Evolutionary conservation across 306 rosid species (phyloP).

Genomic region (Prunus dulcis): DNA sequence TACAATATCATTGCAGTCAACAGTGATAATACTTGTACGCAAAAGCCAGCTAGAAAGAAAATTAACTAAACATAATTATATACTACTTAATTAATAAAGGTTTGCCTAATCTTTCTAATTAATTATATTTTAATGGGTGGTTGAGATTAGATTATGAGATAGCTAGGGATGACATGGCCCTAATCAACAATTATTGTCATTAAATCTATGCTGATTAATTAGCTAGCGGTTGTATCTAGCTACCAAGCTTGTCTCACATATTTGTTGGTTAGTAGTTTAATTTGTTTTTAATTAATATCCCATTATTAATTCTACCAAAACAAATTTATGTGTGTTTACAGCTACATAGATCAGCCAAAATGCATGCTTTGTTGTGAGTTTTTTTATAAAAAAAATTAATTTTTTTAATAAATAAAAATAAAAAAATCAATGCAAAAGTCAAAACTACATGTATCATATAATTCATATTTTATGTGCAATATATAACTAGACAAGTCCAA

Average conservation of each 20-base stretch:
- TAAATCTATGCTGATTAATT: neutral
- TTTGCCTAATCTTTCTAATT: too few species aligned
- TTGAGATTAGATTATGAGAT: neutral
- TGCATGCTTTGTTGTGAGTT: neutral
- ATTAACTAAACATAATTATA: neutral
- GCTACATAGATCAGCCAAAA: neutral
- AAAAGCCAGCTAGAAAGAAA: neutral
- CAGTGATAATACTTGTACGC: neutral
- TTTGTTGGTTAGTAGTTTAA: neutral
- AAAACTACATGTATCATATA: neutral
- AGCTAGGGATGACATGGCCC: neutral
- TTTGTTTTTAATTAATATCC: neutral
- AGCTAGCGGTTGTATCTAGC: neutral
- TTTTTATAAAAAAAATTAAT: neutral
- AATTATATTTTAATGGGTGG: neutral
- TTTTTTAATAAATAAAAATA: too few species aligned
- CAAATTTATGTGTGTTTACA: neutral
- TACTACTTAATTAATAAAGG: neutral
- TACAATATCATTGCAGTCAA: neutral
- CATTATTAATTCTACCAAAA: neutral
- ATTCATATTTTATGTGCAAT: neutral
- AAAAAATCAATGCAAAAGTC: neutral
- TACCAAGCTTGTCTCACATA: neutral
- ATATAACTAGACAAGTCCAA: neutral
- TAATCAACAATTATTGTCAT: neutral